Evolutionary conservation across 78 protist genomes (phyloP), one percentile per base, ranked within the genome.

Genomic region (Polysphondylium violaceum): DNA sequence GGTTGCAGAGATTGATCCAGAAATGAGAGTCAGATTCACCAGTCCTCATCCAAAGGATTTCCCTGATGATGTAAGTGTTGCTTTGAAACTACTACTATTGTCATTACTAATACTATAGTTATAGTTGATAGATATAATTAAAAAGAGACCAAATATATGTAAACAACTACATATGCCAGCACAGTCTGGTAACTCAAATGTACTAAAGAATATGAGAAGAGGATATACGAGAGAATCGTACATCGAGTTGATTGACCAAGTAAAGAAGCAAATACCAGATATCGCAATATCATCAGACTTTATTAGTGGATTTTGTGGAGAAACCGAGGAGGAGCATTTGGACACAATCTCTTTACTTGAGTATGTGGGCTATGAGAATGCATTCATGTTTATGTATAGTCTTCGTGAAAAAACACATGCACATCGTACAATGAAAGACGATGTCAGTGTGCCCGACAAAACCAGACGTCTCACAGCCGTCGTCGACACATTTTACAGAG

Each of bases 1-100:
- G 29, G 93, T 94, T 19, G 27, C 96, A 36, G 5, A 38, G 12
- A 74, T 95, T 1, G 87, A 92, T 16, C 97, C 96, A 40, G 92
- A 93, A 50, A 67, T 97, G 87, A 85, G 99, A 61, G 41, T 96
- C 36, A 87, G 99, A 33, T 98, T 97, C 78, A 98, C 99, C 27
- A 92, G 96, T 51, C 99, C 99, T 3, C 99, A 98, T 74, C 99
- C 99, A 9, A 97, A 98, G 69, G 98, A 96, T 88, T 96, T 95
- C 21, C 96, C 97, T n/a, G 87, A 88, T 65, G 94, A 58, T 78
- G 63, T 75, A 76, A 16, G 40, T 1, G 21, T 19, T 23, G 14
- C 23, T 19, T 73, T 31, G 35, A 23, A 51, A 23, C 17, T 23
- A 50, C 40, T 19, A 83, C 23, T 44, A 17, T 38, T 33, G 27